These are phyloP conservation scores for Spinacia oleracea DNA, from an alignment of 179 eudicot species.

Conservation along the genomic window DNA sequence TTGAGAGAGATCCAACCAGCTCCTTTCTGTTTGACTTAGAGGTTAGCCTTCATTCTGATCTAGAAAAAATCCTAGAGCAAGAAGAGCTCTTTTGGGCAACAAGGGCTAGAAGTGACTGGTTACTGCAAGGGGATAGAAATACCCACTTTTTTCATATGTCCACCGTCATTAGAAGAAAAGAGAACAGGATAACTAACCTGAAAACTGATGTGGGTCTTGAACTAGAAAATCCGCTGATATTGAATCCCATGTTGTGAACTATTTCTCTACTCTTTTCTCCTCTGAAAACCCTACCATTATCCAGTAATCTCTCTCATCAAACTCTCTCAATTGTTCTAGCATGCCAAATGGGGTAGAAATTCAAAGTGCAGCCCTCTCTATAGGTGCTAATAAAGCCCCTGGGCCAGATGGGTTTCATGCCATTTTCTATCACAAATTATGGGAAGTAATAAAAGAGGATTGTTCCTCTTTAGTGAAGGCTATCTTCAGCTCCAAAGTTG, in stretches of 20 bases:
- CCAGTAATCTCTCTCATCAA: too few species aligned
- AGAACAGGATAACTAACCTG: neutral
- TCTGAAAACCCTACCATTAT: too few species aligned
- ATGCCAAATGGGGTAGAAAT: too few species aligned
- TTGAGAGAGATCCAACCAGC: neutral
- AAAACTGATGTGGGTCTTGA: neutral
- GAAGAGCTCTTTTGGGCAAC: neutral
- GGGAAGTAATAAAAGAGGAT: too few species aligned
- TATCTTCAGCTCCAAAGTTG: too few species aligned
- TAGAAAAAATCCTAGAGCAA: neutral
- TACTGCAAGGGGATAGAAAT: neutral
- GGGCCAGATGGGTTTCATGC: too few species aligned
- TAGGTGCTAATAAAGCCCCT: too few species aligned
- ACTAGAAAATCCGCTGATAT: rapidly evolving
- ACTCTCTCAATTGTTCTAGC: too few species aligned
- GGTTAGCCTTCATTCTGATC: neutral
- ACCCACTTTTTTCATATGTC: neutral
- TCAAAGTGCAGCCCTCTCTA: too few species aligned
- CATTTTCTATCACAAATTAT: too few species aligned
- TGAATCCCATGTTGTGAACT: neutral
- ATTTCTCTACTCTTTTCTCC: neutral
- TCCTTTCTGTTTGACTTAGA: neutral
- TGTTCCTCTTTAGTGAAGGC: too few species aligned
- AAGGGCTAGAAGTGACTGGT: neutral
- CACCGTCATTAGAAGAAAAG: neutral